phyloP scores from a whole-genome alignment of 768 basidiomycete genomes.

The Termitomyces sp. region DNA sequence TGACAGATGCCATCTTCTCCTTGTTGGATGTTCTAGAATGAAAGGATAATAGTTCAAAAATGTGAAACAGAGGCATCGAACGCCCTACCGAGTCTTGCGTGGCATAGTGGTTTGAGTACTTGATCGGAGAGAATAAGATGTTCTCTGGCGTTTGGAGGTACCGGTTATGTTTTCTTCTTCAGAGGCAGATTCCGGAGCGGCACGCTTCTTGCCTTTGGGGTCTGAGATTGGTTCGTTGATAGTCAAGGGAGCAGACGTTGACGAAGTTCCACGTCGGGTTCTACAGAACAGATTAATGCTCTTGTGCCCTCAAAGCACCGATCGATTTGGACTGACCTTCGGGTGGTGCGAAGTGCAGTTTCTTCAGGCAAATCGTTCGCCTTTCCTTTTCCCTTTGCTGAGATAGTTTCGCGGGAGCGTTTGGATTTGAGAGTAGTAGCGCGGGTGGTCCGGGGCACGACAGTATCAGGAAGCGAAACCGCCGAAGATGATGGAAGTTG shows the following conservation, averaged over 20 bases:
- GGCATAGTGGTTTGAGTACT: conserved; percentile 57
- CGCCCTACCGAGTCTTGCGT: conserved; percentile 61
- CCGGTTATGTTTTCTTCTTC: conserved; percentile 59
- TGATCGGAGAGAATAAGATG: conserved; percentile 68
- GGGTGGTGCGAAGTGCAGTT: conserved; percentile 40
- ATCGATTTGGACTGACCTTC: conserved; percentile 51
- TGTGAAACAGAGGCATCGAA: conserved; percentile 6
- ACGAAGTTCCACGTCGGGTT: conserved; percentile 50
- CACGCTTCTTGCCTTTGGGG: conserved; percentile 91
- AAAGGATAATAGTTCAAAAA: conserved; percentile 11
- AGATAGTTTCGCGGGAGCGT: conserved; percentile 45
- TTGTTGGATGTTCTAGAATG: conserved; percentile 38
- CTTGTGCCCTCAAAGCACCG: conserved; percentile 19
- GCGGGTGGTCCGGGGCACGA: conserved; percentile 38
- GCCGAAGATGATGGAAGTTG: conserved; percentile 26
- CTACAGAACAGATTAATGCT: conserved; percentile 34
- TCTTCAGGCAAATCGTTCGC: conserved; percentile 56
- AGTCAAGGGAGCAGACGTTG: conserved; percentile 39
- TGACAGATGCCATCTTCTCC: conserved; percentile 57
- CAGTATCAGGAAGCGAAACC: conserved; percentile 27
- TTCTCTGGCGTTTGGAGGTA: conserved; percentile 55
- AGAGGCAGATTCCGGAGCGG: conserved; percentile 61
- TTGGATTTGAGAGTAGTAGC: conserved; percentile 41
- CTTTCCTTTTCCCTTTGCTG: conserved; percentile 63
- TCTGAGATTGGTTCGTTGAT: conserved; percentile 78